These are phyloP conservation scores for Houttuynia cordata DNA, from an alignment of 164 flowering plant genomes.

Conservation along the genomic window DNA sequence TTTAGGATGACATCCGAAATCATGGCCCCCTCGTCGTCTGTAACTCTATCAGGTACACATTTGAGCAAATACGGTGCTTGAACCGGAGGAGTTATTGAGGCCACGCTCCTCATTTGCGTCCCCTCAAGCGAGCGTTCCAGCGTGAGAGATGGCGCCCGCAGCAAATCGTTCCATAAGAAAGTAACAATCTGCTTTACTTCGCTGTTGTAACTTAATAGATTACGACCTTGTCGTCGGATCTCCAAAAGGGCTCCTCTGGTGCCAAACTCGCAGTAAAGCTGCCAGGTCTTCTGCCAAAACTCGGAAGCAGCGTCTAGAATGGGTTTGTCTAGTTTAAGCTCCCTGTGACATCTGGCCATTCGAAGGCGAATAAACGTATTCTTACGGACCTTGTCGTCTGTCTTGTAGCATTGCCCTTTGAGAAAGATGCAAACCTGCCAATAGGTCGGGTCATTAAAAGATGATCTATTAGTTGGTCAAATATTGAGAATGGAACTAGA, in stretches of 20 bases:
- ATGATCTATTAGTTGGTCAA: no score
- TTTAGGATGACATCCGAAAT: slow-evolving; percentile 73
- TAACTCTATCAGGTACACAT: slow-evolving; percentile 84
- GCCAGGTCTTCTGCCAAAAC: slow-evolving; percentile 59
- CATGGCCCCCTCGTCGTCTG: slow-evolving; percentile 94
- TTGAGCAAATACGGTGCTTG: slow-evolving; percentile 83
- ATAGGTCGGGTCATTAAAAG: background rate
- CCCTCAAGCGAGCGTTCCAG: slow-evolving; percentile 24
- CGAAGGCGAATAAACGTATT: slow-evolving; percentile 32
- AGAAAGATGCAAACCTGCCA: slow-evolving; percentile 58
- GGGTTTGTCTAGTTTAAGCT: slow-evolving; percentile 49
- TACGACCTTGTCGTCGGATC: slow-evolving; percentile 26
- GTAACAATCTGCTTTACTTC: slow-evolving; percentile 9
- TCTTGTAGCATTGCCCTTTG: slow-evolving; percentile 20
- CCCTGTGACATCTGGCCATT: slow-evolving; percentile 53
- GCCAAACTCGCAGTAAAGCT: slow-evolving; percentile 75
- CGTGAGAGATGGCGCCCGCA: slow-evolving; percentile 64
- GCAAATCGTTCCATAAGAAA: slow-evolving; percentile 66
- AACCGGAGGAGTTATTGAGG: slow-evolving; percentile 82
- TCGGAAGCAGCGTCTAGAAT: slow-evolving; percentile 18
- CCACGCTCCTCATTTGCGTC: slow-evolving; percentile 25
- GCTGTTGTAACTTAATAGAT: slow-evolving; percentile 38
- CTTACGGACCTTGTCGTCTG: slow-evolving; percentile 7
- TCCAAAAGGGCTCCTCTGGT: slow-evolving; percentile 63
- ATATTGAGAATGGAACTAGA: no score